These are phyloP conservation scores for Coemansia sp. DNA, from an alignment of 192 early-diverging fungal genomes.

Conservation along the genomic window DNA sequence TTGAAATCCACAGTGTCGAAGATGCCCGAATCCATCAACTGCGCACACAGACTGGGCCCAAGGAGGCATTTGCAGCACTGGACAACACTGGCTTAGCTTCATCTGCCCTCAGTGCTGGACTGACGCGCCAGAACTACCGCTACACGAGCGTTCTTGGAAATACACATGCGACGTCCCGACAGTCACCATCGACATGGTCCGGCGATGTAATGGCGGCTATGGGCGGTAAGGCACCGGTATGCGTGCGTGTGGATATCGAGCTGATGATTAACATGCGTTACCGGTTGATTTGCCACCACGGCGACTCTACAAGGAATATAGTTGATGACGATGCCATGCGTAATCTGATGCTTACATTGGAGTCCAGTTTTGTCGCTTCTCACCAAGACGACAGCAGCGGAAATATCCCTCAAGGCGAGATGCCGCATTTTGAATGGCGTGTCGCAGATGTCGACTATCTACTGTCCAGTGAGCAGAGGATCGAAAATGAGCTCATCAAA, in stretches of 20 bases:
- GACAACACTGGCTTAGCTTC: conserved; percentile 6
- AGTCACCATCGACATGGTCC: conserved; percentile 1
- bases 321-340: conserved; percentile 45
- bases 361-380: conserved; percentile 9
- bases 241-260: conserved; percentile 36
- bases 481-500: conserved; percentile 21
- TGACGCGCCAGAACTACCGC: conserved; percentile 27
- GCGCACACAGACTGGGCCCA: conserved; percentile 37
- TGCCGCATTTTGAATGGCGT: conserved; percentile 38
- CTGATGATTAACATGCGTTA: conserved; percentile 37
- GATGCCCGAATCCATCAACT: conserved; percentile 29
- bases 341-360: conserved; percentile 38
- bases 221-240: conserved; percentile 11
- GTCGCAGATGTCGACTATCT: conserved; percentile 46
- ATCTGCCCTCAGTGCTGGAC: conserved; percentile 21
- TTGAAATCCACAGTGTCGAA: conserved; percentile 20
- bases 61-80: conserved; percentile 25
- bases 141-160: conserved; percentile 29
- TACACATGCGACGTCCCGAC: conserved; percentile 8
- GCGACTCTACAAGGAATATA: conserved; percentile 17
- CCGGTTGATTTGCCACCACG: conserved; percentile 21
- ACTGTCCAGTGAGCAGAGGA: conserved; percentile 36
- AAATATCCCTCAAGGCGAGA: too few relatives aligned
- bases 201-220: conserved; percentile 4
- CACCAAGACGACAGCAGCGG: not conserved